phyloP scores from a whole-genome alignment of 163 green algal species.

The Coccomyxa subellipsoidea region DNA sequence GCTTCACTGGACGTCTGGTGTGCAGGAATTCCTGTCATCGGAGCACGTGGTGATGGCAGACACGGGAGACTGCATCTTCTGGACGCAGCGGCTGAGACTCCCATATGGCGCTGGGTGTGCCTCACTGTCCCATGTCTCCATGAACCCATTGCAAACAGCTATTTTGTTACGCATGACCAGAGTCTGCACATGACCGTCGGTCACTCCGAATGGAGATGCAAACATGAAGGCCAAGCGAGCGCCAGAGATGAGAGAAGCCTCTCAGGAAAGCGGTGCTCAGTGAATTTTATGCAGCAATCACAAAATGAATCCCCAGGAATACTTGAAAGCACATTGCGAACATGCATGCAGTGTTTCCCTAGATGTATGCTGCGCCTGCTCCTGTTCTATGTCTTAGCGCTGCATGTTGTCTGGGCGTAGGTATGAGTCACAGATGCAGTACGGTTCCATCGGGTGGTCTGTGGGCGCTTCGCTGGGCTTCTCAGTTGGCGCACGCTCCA shows the following conservation, averaged over 20 bases:
- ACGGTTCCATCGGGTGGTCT: conserved; percentile 75
- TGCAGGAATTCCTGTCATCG: conserved; percentile 54
- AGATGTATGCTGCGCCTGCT: no score
- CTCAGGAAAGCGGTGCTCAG: no score
- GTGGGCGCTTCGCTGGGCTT: conserved; percentile 73
- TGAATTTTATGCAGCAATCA: no score
- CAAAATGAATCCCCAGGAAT: no score
- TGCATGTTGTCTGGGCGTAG: conserved; percentile 19
- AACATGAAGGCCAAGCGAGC: no score
- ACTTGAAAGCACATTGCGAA: no score
- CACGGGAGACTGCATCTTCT: conserved; percentile 74
- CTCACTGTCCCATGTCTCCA: not conserved
- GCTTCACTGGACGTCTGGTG: not conserved
- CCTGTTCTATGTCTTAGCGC: no score
- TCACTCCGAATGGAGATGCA: no score
- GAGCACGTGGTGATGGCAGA: conserved; percentile 56
- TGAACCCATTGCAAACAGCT: not conserved
- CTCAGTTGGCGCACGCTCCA: conserved; percentile 37
- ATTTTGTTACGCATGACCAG: no score
- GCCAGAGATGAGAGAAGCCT: no score
- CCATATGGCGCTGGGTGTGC: conserved; percentile 55
- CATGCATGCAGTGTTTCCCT: no score
- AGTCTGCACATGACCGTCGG: no score
- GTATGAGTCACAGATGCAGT: conserved; percentile 78
- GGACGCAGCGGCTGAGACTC: conserved; percentile 70